phyloP scores from a whole-genome alignment of 306 rosid genomes.

The Acacia acuminata region DNA sequence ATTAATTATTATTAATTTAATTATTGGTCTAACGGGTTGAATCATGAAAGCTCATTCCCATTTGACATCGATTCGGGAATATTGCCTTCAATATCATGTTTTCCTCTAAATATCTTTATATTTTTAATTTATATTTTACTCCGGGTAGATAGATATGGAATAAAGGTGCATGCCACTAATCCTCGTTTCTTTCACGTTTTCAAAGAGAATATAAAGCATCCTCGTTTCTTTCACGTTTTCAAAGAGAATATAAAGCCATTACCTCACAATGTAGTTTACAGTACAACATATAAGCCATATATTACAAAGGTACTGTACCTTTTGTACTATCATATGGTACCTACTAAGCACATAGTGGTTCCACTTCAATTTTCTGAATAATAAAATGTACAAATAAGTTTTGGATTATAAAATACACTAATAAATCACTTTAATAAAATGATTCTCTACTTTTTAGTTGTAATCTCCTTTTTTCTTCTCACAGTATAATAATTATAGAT shows the following conservation, averaged over 20 bases:
- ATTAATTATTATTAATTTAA: too few species aligned
- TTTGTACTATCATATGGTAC: slow-evolving; percentile 28
- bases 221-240: not conserved
- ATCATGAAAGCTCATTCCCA: too few species aligned
- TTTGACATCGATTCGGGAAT: too few species aligned
- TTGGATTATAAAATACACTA: not conserved
- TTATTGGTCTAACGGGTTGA: too few species aligned
- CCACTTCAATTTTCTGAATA: not conserved
- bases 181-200: not conserved
- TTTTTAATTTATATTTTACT: not conserved
- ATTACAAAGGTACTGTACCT: not conserved
- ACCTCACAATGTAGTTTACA: not conserved
- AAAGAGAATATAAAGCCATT: not conserved
- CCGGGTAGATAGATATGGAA: slow-evolving; percentile 21
- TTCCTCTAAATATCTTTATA: slow-evolving; percentile 21
- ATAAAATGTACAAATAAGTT: not conserved
- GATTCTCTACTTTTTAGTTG: not conserved
- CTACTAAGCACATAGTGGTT: not conserved
- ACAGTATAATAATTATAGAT: not conserved
- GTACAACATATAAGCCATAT: not conserved
- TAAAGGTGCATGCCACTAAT: slow-evolving; percentile 9
- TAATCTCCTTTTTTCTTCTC: too few species aligned
- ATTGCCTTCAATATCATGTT: not conserved
- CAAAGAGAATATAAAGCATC: too few species aligned
- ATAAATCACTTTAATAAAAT: not conserved